Percentiles rank a stretch among this genome's conserved stretches.
Conservation (phyloP, 1,284 basidiomycete genomes). For the Ceratobasidium sp. region DNA sequence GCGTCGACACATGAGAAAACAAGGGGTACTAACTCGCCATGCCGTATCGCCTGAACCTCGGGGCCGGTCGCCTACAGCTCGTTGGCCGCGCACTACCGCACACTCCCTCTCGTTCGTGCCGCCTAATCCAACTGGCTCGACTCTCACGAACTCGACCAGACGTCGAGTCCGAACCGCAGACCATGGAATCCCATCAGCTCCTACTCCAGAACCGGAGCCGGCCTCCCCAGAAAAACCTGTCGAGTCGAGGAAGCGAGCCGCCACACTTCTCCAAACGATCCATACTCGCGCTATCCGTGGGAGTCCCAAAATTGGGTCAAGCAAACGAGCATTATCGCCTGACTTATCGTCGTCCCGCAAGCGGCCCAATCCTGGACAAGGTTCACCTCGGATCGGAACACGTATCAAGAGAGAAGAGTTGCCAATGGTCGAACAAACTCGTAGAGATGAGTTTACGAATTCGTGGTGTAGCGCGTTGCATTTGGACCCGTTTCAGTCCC, state of each 20-base stretch:
- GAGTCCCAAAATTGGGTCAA: constrained; percentile 24
- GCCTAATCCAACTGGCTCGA: background rate
- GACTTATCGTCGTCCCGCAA: background rate
- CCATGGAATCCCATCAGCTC: constrained; percentile 1
- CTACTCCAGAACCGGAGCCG: background rate
- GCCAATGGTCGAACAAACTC: background rate
- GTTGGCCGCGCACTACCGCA: constrained; percentile 3
- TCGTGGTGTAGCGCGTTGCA: constrained; percentile 36
- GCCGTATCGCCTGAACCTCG: background rate
- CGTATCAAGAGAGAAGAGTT: background rate
- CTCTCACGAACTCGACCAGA: constrained; percentile 1
- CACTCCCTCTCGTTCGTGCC: constrained; percentile 4
- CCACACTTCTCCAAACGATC: constrained; percentile 32
- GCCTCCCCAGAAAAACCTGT: constrained; percentile 5
- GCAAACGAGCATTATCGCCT: background rate
- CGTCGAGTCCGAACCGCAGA: constrained; percentile 31
- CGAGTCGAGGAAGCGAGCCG: constrained; percentile 24
- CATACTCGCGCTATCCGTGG: constrained; percentile 35
- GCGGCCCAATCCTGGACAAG: background rate
- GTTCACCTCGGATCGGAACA: constrained; percentile 15
- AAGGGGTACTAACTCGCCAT: background rate
- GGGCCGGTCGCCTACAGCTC: constrained; percentile 9
- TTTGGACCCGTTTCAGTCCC: constrained; percentile 29
- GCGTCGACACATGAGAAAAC: constrained; percentile 15
- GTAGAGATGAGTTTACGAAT: constrained; percentile 18